Base-by-base conservation (phyloP, 192 early-diverging fungal genomes). In the Backusella circina region DNA sequence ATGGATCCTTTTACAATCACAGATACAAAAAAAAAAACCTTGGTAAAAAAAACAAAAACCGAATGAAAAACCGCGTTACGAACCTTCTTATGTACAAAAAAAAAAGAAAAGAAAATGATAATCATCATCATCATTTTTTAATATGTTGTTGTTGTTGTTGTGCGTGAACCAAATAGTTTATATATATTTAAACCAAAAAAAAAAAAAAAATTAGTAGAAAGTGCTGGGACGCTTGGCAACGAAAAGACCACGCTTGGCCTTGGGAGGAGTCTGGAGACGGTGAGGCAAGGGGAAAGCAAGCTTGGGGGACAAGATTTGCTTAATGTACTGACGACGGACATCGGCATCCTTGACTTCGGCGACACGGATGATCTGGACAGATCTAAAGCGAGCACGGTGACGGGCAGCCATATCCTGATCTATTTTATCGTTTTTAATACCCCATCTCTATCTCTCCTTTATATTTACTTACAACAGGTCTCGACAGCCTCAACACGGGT, bases 201-300 rank as follows among this genome's bases (percentile, higher is more conserved):
- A 21, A 54, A 54, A 54, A 54, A 51, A 54, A 21, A 54, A 21
- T 93, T 93, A 95, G 73, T 85, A 91, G 89, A 96, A 94, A 79
- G 97, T 98, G 80, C 88, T 90, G 81, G 98, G 98, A 83, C 98
- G 94, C 85, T 92, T 89, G 83, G 92, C 97, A 87, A 95, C 86
- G 88, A 94, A 95, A 71, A 93, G 89, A 80, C 91, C 81, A 82
- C 89, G 91, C 89, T 90, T 88, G 81, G 89, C 86, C 91, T 97
- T 98, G 80, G 90, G 86, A 70, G 90, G 89, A 83, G 92, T 93
- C 78, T 88, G 83, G 87, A 95, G 89, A 86, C 96, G 93, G 93
- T 99, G 98, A 82, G 98, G 96, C 80, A 99, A 92, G 75, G 98
- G 98, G 95, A 99, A 99, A 88, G 89, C 91, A 87, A 99, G 92